These are phyloP conservation scores for Aspergillus hortae DNA, from an alignment of 2,329 filamentous ascomycete species.

Conservation along the genomic window DNA sequence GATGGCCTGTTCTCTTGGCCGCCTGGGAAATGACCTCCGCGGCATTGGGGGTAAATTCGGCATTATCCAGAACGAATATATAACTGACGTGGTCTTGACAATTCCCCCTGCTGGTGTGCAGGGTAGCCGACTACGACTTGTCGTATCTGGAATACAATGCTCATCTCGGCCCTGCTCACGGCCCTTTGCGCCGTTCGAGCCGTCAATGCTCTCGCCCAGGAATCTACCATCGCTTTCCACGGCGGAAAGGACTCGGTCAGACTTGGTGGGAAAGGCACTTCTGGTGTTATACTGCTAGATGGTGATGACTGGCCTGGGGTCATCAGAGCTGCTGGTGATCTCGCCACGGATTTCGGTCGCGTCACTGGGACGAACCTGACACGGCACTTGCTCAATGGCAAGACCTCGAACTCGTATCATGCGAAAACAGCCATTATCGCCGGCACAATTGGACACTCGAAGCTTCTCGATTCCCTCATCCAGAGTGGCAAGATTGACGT, in stretches of 20 bases:
- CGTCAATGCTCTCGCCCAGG: background rate
- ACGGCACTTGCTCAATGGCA: conserved; percentile 50
- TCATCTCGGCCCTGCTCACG: background rate
- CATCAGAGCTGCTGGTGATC: conserved; percentile 63
- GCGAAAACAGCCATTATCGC: conserved; percentile 59
- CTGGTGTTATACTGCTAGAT: background rate
- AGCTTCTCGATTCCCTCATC: conserved; percentile 58
- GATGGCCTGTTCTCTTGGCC: background rate
- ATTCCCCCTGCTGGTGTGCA: background rate
- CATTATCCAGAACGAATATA: background rate
- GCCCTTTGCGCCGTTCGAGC: background rate
- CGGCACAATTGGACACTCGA: conserved; percentile 64
- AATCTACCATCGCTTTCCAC: background rate
- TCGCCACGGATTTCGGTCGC: conserved; percentile 66
- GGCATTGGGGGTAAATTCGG: background rate
- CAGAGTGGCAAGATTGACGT: conserved; percentile 56
- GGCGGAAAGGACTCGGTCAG: background rate
- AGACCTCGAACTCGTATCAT: conserved; percentile 37
- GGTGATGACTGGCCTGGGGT: conserved; percentile 46
- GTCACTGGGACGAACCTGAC: conserved; percentile 65
- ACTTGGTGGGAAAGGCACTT: background rate
- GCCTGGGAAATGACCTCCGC: background rate
- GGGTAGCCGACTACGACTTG: background rate
- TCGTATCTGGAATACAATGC: background rate
- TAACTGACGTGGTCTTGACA: background rate